Evolutionary conservation across 371 early-diverging fungal genomes (phyloP).

Genomic region (Dentiscutata heterogama): DNA sequence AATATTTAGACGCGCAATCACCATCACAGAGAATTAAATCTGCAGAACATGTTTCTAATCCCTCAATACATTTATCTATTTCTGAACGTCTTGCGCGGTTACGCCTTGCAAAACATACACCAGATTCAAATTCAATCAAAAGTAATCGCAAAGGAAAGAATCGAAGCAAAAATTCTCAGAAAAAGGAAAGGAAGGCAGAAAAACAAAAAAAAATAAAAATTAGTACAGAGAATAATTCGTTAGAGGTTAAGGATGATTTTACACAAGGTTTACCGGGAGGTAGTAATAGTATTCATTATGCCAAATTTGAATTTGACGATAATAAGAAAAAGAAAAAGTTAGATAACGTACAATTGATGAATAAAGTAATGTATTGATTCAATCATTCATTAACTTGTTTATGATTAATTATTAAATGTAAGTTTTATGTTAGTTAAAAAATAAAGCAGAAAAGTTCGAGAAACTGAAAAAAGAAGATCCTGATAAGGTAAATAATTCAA

Average conservation of each 20-base stretch:
- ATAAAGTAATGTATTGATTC: constrained; percentile 59
- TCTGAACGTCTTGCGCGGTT: constrained; percentile 33
- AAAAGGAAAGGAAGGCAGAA: constrained; percentile 51
- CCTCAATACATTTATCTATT: neutral
- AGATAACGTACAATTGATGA: constrained; percentile 69
- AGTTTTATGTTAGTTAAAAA: constrained; percentile 65
- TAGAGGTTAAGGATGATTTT: constrained; percentile 65
- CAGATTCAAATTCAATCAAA: constrained; percentile 48
- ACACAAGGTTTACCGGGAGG: constrained; percentile 61
- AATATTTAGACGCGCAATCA: neutral
- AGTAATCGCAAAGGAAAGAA: constrained; percentile 49
- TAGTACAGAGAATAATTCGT: constrained; percentile 53
- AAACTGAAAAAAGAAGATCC: constrained; percentile 75
- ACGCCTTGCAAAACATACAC: constrained; percentile 1
- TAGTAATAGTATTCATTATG: constrained; percentile 57
- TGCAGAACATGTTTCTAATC: neutral
- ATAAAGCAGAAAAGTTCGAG: constrained; percentile 80
- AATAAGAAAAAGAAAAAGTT: constrained; percentile 84
- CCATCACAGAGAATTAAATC: neutral
- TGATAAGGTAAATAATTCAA: constrained; percentile 58
- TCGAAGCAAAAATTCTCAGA: constrained; percentile 6
- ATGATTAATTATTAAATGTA: neutral
- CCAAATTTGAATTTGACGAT: constrained; percentile 77
- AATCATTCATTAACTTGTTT: neutral
- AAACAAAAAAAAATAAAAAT: constrained; percentile 63